These are phyloP conservation scores for Aspergillus eucalypticola DNA, from an alignment of 2,329 filamentous ascomycete species.

Conservation along the genomic window DNA sequence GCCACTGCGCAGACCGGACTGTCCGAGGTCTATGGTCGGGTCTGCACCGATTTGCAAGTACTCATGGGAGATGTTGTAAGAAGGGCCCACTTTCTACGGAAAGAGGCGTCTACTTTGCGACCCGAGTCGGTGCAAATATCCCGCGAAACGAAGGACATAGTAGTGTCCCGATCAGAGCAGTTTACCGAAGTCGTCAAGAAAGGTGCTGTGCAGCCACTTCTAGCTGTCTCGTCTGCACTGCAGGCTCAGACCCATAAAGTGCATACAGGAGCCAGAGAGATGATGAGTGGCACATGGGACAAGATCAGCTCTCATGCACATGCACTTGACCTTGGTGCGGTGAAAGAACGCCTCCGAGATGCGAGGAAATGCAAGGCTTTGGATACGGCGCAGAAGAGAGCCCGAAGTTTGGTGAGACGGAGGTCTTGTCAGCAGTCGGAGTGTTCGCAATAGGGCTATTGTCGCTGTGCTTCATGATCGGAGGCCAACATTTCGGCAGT, in stretches of 20 bases:
- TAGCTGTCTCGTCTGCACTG: conserved; percentile 32
- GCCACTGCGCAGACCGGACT: conserved; percentile 40
- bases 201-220: conserved; percentile 34
- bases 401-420: conserved; percentile 31
- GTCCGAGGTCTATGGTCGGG: conserved; percentile 38
- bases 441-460: conserved; percentile 6
- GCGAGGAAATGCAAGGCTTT: conserved; percentile 31
- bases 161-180: conserved; percentile 37
- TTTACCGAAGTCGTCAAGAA: conserved; percentile 34
- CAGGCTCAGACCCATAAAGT: conserved; percentile 31
- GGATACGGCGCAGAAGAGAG: conserved; percentile 38
- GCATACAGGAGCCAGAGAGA: conserved; percentile 30
- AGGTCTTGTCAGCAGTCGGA: conserved; percentile 16
- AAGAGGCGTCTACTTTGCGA: conserved; percentile 30
- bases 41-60: conserved; percentile 42
- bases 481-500: not conserved
- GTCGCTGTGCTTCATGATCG: not conserved
- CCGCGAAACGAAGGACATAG: conserved; percentile 22
- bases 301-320: conserved; percentile 27
- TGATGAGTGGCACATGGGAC: conserved; percentile 32
- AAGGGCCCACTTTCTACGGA: conserved; percentile 35
- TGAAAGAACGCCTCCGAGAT: conserved; percentile 32
- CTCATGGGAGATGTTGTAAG: conserved; percentile 41
- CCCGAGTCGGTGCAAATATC: conserved; percentile 28
- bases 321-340: conserved; percentile 24